These are phyloP conservation scores for Corchorus capsularis DNA, from an alignment of 345 rosid species.

Conservation along the genomic window DNA sequence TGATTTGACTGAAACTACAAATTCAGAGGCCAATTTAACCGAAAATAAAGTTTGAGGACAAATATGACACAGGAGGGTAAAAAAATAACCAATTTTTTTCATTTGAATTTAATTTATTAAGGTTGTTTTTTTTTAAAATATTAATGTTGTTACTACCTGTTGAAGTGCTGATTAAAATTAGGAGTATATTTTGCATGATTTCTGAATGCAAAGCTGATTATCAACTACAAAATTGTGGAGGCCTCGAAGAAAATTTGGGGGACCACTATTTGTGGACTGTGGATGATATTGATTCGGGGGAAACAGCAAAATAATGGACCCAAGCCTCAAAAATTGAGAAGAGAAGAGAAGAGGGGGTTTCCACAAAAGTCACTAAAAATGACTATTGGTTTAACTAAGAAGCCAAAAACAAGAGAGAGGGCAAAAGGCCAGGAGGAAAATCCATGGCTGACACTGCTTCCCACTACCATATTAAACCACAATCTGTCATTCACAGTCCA, in stretches of 20 bases:
- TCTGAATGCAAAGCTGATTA: background rate
- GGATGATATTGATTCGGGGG: background rate
- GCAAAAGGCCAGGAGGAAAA: background rate
- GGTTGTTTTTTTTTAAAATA: no score
- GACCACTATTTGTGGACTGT: background rate
- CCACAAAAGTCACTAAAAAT: background rate
- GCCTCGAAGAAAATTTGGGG: background rate
- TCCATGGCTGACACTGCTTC: background rate
- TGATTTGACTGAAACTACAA: no score
- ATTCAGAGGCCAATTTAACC: no score
- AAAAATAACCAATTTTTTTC: no score
- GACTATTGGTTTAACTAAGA: constrained; percentile 14
- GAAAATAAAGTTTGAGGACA: no score
- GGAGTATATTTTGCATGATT: background rate
- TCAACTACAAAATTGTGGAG: no score
- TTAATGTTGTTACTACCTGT: no score
- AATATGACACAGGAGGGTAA: no score
- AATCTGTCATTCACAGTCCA: background rate
- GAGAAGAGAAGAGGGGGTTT: background rate
- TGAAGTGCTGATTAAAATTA: no score
- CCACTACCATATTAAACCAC: background rate
- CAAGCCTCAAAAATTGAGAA: background rate
- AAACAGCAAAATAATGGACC: background rate
- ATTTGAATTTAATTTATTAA: no score
- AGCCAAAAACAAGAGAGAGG: background rate